A percentile compares a stretch with the other conserved stretches of the same genome.
Conservation (phyloP, 306 rosid genomes). For the Ziziphus jujuba region DNA sequence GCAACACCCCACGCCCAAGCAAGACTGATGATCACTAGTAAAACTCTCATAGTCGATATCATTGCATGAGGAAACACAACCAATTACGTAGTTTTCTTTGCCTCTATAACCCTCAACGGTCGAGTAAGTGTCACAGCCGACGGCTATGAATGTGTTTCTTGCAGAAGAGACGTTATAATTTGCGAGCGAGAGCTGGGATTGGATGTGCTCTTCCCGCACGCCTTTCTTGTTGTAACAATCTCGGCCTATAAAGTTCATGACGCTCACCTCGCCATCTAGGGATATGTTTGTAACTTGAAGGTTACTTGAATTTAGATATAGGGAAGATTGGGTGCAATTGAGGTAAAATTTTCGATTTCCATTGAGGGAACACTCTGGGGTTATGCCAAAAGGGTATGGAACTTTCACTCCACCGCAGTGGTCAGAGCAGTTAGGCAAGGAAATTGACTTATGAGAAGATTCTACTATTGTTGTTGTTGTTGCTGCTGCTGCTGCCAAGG, state of each 20-base stretch:
- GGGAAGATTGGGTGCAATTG: too few species aligned
- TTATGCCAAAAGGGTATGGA: too few species aligned
- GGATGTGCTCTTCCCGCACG: rapidly evolving
- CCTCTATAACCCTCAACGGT: not conserved
- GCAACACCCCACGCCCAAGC: too few species aligned
- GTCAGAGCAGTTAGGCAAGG: too few species aligned
- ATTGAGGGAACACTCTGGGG: too few species aligned
- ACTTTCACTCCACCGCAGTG: too few species aligned
- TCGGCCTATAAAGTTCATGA: not conserved
- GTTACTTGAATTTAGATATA: too few species aligned
- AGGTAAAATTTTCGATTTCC: too few species aligned
- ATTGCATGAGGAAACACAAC: not conserved
- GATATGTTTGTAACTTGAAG: not conserved
- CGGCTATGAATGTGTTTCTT: conserved; percentile 7
- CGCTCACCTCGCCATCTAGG: not conserved
- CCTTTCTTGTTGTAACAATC: not conserved
- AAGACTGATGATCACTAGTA: not conserved
- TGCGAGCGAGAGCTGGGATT: not conserved
- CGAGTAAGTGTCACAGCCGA: conserved; percentile 10
- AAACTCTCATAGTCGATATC: too few species aligned
- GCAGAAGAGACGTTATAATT: not conserved
- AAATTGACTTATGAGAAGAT: too few species aligned
- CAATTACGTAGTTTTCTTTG: not conserved
- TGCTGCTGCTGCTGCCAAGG: too few species aligned
- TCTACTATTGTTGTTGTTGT: too few species aligned